phyloP scores from a whole-genome alignment of 352 stramenopile species.

The Phytophthora sojae region DNA sequence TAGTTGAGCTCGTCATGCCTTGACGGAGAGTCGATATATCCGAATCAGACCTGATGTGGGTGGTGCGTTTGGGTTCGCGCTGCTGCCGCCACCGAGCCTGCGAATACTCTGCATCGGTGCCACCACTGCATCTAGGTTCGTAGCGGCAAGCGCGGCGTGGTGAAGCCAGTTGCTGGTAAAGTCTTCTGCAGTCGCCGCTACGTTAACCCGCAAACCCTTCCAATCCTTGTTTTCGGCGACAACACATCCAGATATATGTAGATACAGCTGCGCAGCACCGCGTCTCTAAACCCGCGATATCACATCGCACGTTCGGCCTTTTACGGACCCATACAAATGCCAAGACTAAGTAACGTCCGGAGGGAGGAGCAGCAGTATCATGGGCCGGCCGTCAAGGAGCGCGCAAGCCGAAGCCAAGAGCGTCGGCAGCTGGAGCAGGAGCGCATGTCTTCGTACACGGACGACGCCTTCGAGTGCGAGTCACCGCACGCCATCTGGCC shows the following conservation, averaged over 20 bases:
- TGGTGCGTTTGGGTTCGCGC: background rate
- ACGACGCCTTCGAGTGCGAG: conserved; percentile 57
- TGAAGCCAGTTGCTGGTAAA: conserved; percentile 25
- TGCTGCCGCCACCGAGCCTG: background rate
- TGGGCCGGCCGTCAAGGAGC: background rate
- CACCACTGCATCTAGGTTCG: background rate
- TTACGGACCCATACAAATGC: conserved; percentile 10
- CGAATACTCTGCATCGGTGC: background rate
- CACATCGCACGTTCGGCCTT: conserved; percentile 2
- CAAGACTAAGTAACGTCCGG: conserved; percentile 23
- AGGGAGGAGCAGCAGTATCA: background rate
- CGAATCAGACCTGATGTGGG: background rate
- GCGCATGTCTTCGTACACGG: conserved; percentile 51
- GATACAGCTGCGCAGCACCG: no score
- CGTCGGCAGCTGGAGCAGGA: conserved; percentile 39
- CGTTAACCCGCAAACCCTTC: no score
- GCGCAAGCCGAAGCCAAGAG: conserved; percentile 33
- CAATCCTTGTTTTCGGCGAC: no score
- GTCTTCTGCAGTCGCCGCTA: background rate
- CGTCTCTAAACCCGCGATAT: conserved; percentile 7
- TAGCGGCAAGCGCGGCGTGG: no score
- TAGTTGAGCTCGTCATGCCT: background rate
- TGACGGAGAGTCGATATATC: background rate
- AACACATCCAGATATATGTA: no score
- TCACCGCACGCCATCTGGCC: conserved; percentile 52